These are phyloP conservation scores for Camellia japonica DNA, from an alignment of 148 eudicot genomes.

Conservation along the genomic window DNA sequence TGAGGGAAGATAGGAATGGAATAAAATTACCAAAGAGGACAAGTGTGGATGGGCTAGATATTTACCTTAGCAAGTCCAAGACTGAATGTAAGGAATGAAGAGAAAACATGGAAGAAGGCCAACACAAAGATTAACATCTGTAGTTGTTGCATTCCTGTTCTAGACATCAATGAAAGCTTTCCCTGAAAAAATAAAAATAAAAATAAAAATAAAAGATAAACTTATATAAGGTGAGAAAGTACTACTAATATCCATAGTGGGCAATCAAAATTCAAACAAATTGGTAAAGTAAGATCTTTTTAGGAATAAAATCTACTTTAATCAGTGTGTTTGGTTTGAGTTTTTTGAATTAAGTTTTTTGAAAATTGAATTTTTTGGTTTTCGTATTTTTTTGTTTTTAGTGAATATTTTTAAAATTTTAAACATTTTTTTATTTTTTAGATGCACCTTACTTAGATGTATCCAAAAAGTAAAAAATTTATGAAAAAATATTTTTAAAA, in stretches of 20 bases:
- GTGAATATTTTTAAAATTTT: no score
- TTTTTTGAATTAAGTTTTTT: no score
- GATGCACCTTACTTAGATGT: no score
- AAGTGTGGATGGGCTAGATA: not conserved
- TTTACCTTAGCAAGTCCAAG: constrained; percentile 39
- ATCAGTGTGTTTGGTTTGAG: no score
- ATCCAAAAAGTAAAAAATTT: no score
- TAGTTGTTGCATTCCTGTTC: constrained; percentile 39
- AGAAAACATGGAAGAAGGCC: constrained; percentile 19
- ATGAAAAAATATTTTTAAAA: no score
- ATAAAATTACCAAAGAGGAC: not conserved
- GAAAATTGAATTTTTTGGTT: no score
- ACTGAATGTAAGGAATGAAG: constrained; percentile 16
- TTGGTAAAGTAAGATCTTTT: no score
- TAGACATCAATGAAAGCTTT: constrained; percentile 38
- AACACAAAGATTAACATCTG: constrained; percentile 29
- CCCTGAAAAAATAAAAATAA: constrained; percentile 24
- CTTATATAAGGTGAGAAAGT: not conserved
- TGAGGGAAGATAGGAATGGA: not conserved
- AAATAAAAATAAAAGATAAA: not conserved
- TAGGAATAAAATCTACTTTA: no score
- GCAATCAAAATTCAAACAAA: not conserved
- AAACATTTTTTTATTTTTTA: no score
- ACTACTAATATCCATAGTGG: not conserved
- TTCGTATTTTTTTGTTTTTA: no score